Evolutionary conservation across 768 basidiomycete genomes (phyloP).

Genomic region (Cystoderma amianthinum): DNA sequence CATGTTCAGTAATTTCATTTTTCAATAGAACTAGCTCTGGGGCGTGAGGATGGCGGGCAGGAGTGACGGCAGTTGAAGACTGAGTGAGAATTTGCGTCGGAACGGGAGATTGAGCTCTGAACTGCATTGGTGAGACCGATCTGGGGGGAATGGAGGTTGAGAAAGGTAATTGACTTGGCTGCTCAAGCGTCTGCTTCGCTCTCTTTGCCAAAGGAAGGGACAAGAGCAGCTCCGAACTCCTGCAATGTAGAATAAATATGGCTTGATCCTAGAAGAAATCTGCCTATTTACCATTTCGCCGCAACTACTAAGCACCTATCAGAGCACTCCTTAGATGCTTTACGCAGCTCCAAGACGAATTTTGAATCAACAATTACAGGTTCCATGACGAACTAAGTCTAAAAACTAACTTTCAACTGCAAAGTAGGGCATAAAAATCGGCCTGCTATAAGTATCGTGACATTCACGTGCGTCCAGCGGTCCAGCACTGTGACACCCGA

Average conservation of each 20-base stretch:
- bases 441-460: too few relatives aligned
- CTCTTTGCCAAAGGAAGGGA: slow-evolving; percentile 48
- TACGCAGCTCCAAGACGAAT: slow-evolving; percentile 48
- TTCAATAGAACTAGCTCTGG: slow-evolving; percentile 22
- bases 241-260: slow-evolving; percentile 18
- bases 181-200: slow-evolving; percentile 31
- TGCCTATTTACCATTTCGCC: slow-evolving; percentile 62
- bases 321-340: slow-evolving; percentile 64
- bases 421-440: too few relatives aligned
- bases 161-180: slow-evolving; percentile 9
- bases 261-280: slow-evolving; percentile 5
- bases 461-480: too few relatives aligned
- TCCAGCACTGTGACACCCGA: too few relatives aligned
- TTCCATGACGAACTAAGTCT: too few relatives aligned
- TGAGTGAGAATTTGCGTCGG: slow-evolving; percentile 23
- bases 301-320: slow-evolving; percentile 65
- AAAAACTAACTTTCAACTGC: too few relatives aligned
- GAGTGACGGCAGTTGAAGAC: slow-evolving; percentile 14
- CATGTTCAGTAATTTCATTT: slow-evolving; percentile 24
- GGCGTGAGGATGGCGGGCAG: slow-evolving; percentile 27
- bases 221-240: slow-evolving; percentile 73
- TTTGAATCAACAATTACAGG: slow-evolving; percentile 39
- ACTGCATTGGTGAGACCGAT: slow-evolving; percentile 33
- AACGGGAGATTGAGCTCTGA: slow-evolving; percentile 26
- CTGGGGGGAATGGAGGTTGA: slow-evolving; percentile 54